Base-by-base conservation (phyloP, 768 basidiomycete genomes). In the Podaxis pistillaris region DNA sequence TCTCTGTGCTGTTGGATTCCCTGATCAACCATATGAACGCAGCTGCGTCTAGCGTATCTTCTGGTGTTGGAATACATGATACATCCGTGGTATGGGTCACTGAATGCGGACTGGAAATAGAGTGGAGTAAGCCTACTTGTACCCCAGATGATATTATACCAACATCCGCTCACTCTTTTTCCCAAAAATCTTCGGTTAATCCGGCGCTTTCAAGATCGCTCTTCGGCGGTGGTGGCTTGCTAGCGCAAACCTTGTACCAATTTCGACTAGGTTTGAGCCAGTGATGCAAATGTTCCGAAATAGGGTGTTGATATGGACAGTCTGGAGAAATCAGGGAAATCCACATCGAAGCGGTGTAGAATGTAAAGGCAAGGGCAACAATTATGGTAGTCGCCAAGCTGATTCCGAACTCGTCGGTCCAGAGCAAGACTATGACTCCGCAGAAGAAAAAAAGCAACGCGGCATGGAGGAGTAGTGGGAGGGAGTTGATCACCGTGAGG, bases 401-500 rank as follows among this genome's bases (percentile, higher is more conserved):
- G 47, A 76, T 74, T 13, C 65, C 70, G 12, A 72, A 63, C 55
- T 78, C 72, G 1, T 73, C 71, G 1, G 75, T 73, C 77, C 78
- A 78, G 12, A 80, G 68, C n/a, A 79, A 66, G 15, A 79, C 69
- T n/a, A 79, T 68, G 5, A 79, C 67, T 15, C 79, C 78, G 12
- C 76, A 75, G 41, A 80, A 79, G 64, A 80, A 79, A 24, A 80
- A 62, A 6, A 79, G 66, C n/a, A 80, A 70, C 3, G 79, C 75
- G 36, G 71, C 69, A 56, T 80, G 79, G 19, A 80, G 71, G 17
- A 79, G 70, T 37, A 80, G 56, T 11, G 79, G 79, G 24, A 80
- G 67, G 1, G 72, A 72, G 58, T 75, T 76, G 65, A 80, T 77
- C 41, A 79, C 68, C 12, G 68, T 69, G 15, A 76, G 74, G 49